These are phyloP conservation scores for Chaetomiaceae sp. DNA, from an alignment of 2,329 filamentous ascomycete species.

Conservation along the genomic window DNA sequence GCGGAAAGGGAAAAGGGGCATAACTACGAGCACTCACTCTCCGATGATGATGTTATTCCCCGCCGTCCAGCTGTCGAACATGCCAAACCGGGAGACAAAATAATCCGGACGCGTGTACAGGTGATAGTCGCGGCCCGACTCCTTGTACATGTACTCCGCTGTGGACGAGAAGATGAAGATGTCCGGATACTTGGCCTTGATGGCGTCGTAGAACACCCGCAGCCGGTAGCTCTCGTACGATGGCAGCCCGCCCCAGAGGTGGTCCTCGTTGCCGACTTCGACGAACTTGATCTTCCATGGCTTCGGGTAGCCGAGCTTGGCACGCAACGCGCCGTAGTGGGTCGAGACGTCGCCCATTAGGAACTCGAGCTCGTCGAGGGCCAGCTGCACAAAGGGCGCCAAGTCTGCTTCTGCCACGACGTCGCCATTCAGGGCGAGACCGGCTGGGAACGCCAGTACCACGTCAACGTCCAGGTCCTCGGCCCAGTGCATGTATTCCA, in stretches of 20 bases:
- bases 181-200: conserved; percentile 33
- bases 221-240: conserved; percentile 43
- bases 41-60: conserved; percentile 29
- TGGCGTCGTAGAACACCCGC: conserved; percentile 55
- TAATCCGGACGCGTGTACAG: conserved; percentile 40
- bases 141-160: conserved; percentile 11
- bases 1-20: background rate
- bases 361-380: conserved; percentile 61
- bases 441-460: conserved; percentile 55
- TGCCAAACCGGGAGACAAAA: conserved; percentile 46
- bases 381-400: conserved; percentile 53
- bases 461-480: conserved; percentile 56
- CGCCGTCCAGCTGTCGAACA: conserved; percentile 35
- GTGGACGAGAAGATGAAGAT: conserved; percentile 32
- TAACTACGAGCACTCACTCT: conserved; percentile 38
- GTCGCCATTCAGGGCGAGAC: conserved; percentile 51
- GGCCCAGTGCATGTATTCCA: conserved; percentile 60
- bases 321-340: conserved; percentile 52
- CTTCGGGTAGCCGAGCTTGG: conserved; percentile 55
- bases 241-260: conserved; percentile 47
- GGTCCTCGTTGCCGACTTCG: conserved; percentile 66
- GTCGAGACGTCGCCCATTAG: conserved; percentile 45
- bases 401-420: conserved; percentile 49
- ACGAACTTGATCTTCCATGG: conserved; percentile 59
- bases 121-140: conserved; percentile 25